Conservation (phyloP, 257 asterid species). For the Solanum gracilifrons region DNA sequence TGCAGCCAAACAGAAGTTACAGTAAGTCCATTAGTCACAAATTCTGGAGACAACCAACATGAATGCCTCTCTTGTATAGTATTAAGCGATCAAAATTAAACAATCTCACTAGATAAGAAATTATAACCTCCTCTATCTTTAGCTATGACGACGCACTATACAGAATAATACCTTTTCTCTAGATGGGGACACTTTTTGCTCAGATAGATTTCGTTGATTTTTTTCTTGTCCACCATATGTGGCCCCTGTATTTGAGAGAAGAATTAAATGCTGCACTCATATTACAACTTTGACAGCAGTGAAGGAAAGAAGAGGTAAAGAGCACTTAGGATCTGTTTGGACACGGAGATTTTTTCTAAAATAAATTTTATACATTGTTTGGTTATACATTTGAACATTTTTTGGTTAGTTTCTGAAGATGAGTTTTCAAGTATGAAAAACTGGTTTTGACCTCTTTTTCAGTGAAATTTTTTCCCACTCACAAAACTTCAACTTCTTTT, state of each 20-base stretch:
- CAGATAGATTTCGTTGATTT: constrained; percentile 16
- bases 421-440: neutral
- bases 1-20: neutral
- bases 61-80: neutral
- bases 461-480: too few species aligned
- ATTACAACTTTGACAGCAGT: neutral
- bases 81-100: neutral
- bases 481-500: neutral
- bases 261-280: neutral
- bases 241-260: constrained; percentile 35
- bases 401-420: neutral
- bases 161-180: constrained; percentile 32
- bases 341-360: neutral
- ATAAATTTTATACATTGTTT: neutral
- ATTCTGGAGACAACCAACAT: neutral
- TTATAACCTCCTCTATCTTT: neutral
- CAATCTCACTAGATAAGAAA: neutral
- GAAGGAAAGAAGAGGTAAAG: neutral
- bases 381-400: neutral
- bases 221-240: constrained; percentile 12
- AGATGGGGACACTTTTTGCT: constrained; percentile 11
- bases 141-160: neutral
- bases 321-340: neutral
- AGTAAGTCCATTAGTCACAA: neutral
- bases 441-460: neutral